A percentile compares a stretch with the other conserved stretches of the same genome.
Conservation (phyloP, 2,329 filamentous ascomycete genomes). For the Diaporthe batatas region DNA sequence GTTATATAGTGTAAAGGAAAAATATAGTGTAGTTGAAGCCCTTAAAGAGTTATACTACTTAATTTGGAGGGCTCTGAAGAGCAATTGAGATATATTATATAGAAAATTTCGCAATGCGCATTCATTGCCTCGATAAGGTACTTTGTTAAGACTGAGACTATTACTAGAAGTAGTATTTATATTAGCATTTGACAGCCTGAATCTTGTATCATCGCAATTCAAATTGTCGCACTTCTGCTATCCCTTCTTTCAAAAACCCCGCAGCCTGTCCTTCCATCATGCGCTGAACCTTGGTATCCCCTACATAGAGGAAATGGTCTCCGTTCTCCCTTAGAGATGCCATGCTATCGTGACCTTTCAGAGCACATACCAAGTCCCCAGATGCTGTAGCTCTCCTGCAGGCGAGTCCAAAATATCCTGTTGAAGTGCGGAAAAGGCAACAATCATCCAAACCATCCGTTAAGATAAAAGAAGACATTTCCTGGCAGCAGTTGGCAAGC, state of each 20-base stretch:
- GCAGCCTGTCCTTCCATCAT: slow-evolving; percentile 14
- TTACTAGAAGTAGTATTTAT: not conserved
- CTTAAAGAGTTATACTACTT: too few relatives aligned
- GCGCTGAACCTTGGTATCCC: slow-evolving; percentile 4
- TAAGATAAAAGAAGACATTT: not conserved
- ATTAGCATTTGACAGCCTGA: not conserved
- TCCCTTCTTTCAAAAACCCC: not conserved
- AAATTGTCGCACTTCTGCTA: slow-evolving; percentile 4
- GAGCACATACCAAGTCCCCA: not conserved
- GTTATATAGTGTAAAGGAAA: too few relatives aligned
- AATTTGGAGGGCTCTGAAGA: too few relatives aligned
- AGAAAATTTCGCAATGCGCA: too few relatives aligned
- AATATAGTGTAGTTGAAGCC: too few relatives aligned
- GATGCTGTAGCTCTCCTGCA: not conserved
- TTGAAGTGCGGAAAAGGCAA: not conserved
- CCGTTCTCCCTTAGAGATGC: slow-evolving; percentile 4
- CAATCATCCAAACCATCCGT: not conserved
- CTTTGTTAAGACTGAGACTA: not conserved
- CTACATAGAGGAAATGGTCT: slow-evolving; percentile 6
- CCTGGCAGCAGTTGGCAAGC: not conserved
- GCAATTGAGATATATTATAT: too few relatives aligned
- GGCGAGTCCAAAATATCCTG: not conserved
- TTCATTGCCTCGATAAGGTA: too few relatives aligned
- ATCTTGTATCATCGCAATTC: not conserved
- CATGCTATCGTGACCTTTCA: not conserved